Evolutionary conservation across 306 rosid genomes (phyloP).

Genomic region (Medicago truncatula): DNA sequence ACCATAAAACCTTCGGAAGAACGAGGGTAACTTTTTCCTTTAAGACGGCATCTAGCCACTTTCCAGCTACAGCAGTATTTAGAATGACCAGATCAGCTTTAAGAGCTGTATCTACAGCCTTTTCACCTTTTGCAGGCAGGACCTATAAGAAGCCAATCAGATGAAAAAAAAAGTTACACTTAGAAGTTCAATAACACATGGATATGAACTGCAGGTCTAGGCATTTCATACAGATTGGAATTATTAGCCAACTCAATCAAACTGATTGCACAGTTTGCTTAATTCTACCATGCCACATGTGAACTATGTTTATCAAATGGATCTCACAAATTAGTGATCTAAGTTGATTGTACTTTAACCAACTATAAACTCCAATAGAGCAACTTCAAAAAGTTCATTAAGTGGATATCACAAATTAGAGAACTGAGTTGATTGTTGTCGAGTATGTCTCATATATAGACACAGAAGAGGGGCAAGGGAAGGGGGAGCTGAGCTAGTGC

Average conservation of each 20-base stretch:
- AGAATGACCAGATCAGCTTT: slow-evolving; percentile 86
- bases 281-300: slow-evolving; percentile 10
- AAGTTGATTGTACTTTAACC: not conserved
- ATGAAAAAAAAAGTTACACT: not conserved
- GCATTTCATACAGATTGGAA: slow-evolving; percentile 10
- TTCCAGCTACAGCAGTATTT: slow-evolving; percentile 97
- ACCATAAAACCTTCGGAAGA: slow-evolving; percentile 96
- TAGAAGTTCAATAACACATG: slow-evolving; percentile 34
- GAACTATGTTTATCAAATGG: not conserved
- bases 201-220: slow-evolving; percentile 17
- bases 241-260: slow-evolving; percentile 18
- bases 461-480: too few relatives aligned
- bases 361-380: not conserved
- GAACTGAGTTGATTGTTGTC: not conserved
- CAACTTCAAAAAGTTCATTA: not conserved
- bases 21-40: slow-evolving; percentile 75
- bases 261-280: not conserved
- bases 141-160: slow-evolving; percentile 58
- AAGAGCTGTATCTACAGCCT: slow-evolving; percentile 77
- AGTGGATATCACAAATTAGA: not conserved
- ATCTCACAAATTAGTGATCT: not conserved
- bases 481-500: too few relatives aligned
- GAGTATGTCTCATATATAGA: too few relatives aligned
- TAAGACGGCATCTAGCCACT: slow-evolving; percentile 91
- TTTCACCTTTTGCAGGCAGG: slow-evolving; percentile 72